Base-by-base conservation (phyloP, 805 yeast genomes). In the Metschnikowia koreensis region DNA sequence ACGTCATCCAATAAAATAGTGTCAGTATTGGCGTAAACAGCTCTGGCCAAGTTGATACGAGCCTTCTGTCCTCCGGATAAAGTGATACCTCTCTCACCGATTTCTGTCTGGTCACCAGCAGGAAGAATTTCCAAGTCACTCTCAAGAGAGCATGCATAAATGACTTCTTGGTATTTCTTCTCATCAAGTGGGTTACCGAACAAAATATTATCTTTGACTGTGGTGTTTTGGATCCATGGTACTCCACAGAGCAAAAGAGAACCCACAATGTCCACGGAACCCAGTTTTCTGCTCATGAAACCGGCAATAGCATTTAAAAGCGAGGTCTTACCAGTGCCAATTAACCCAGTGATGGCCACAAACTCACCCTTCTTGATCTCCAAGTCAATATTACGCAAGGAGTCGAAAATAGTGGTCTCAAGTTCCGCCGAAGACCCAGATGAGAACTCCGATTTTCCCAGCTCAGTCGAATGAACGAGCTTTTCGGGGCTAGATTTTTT, bases 41-140 rank as follows among this genome's bases (percentile, higher is more conserved):
- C 86, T 64, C 96, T 77, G 3, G 96, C 96, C 53, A 89, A 70
- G 61, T 82, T 81, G 48, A 89, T 80, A 66, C 96, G 80, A 0
- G 96, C 93, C 72, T 89, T 89, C 66, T 89, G 96, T 47, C 96
- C 96, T 50, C 96, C 96, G n/a, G 93, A 86, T 41, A 89, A 69
- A 0, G 94, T 87, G 45, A 89, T 83, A 61, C 96, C 96, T 65
- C 89, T 78, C 65, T 89, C 96, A 55, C 96, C 96, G 59, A 89
- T 87, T 65, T 87, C 88, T 0, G 96, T 87, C 49, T 68, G 61
- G 60, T 89, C 96, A 29, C 93, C 93, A 36, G 84, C 89, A 9
- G 87, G 86, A 36, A 89, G 68, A 44, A 81, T 76, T 6, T 79
- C 79, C 56, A 89, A 74, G 66, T 89, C 96, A 44, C 78, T 80